Evolutionary conservation across 805 yeast genomes (phyloP).

Genomic region (Lachancea sp.): DNA sequence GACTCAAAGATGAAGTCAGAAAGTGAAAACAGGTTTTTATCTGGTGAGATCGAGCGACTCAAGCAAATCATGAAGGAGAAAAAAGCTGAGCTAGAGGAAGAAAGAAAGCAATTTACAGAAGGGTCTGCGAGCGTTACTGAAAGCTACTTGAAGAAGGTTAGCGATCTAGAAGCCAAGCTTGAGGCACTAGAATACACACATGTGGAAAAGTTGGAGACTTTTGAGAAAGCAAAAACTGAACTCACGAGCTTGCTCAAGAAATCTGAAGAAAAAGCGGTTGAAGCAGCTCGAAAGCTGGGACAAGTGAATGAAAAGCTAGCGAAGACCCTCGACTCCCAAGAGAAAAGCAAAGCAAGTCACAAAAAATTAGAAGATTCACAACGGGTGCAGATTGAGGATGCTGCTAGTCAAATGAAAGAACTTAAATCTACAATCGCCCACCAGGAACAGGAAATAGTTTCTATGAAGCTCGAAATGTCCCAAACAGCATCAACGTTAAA

Average conservation of each 20-base stretch:
- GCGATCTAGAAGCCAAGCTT: slow-evolving; percentile 10
- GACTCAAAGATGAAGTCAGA: neutral
- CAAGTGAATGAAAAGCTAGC: neutral
- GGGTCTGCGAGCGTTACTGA: slow-evolving; percentile 44
- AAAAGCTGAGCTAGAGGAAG: slow-evolving; percentile 42
- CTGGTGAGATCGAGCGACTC: slow-evolving; percentile 27
- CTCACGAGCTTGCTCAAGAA: slow-evolving; percentile 3
- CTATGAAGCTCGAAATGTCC: neutral
- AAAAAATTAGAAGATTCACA: slow-evolving; percentile 2
- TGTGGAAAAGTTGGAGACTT: neutral
- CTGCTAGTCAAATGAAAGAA: neutral
- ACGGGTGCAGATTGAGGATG: neutral
- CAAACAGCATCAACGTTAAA: neutral
- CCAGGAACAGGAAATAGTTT: neutral
- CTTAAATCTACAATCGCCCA: neutral
- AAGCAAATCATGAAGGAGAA: slow-evolving; percentile 35
- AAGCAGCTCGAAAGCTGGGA: neutral
- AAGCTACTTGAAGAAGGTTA: slow-evolving; percentile 36
- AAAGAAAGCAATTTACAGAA: slow-evolving; percentile 41
- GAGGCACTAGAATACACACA: neutral
- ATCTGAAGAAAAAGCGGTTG: slow-evolving; percentile 1
- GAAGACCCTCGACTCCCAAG: neutral
- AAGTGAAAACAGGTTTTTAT: slow-evolving; percentile 13
- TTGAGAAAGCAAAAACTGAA: slow-evolving; percentile 5
- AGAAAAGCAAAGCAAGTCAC: slow-evolving; percentile 1